Percentiles rank a stretch among this genome's conserved stretches.
Conservation (phyloP, 2,329 filamentous ascomycete species). For the Catunica adiposa region DNA sequence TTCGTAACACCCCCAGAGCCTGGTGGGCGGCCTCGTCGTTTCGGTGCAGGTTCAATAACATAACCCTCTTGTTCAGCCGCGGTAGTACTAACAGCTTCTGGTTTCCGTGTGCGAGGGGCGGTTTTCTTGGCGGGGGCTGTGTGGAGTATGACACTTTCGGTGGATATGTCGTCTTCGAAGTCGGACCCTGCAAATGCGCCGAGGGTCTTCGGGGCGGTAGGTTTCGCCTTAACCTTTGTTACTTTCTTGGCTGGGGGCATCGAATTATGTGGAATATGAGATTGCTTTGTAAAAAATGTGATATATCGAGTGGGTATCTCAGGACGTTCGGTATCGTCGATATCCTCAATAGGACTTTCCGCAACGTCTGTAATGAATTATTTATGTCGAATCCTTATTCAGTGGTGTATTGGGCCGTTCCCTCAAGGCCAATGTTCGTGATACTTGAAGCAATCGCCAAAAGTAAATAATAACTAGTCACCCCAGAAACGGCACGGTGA, state of each 20-base stretch:
- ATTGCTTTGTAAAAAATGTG: neutral
- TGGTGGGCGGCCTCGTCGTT: slow-evolving; percentile 2
- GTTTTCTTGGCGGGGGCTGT: neutral
- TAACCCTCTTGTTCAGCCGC: neutral
- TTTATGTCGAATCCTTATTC: neutral
- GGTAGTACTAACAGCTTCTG: neutral
- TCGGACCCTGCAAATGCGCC: slow-evolving; percentile 9
- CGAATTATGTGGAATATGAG: neutral
- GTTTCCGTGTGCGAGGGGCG: neutral
- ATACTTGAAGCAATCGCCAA: neutral
- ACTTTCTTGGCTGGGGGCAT: slow-evolving; percentile 10
- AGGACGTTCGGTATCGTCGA: neutral
- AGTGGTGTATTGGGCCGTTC: neutral
- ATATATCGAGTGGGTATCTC: neutral
- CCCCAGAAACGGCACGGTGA: neutral
- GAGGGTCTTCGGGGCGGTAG: neutral
- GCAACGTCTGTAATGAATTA: too few relatives aligned
- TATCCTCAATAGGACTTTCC: neutral
- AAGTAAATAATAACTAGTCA: slow-evolving; percentile 5
- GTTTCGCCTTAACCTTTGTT: neutral
- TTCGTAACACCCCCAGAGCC: neutral
- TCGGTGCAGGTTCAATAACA: neutral
- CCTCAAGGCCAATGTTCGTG: neutral
- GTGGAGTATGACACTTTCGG: slow-evolving; percentile 6
- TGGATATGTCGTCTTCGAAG: slow-evolving; percentile 11